Evolutionary conservation across 2,329 filamentous ascomycete genomes (phyloP), one percentile per base, ranked within the genome.

Genomic region (Esteya vermicola): DNA sequence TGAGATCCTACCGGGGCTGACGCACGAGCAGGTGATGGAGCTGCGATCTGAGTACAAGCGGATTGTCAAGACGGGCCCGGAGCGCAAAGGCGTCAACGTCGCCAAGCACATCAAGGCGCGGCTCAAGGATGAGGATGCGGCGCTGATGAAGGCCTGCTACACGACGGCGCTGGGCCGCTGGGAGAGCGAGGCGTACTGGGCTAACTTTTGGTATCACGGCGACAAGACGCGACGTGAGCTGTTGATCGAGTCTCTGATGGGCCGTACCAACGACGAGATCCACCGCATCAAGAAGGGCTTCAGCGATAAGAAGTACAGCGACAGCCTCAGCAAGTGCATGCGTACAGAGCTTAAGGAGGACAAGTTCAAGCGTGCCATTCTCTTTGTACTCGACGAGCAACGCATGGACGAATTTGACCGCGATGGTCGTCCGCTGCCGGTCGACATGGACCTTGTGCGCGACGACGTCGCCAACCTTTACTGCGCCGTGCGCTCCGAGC

Each of bases 131-230:
- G 72, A 78, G 50, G 70, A 81, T 40, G 68, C 78, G 5, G 78
- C 75, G 50, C 78, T 96, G 48, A 89, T 88, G 61, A 96, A 96
- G 61, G 82, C 83, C 7, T 86, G 81, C 53, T 95, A 96, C 57
- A 78, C 88, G 4, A 88, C 85, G 3, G 86, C 89, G 0, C 72
- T 96, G 0, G 91, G 91, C 9, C 72, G 73, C 39, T 96, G 86
- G 79, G 91, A 95, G 62, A 81, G 78, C 50, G 91, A 98, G 58
- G 85, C 85, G 0, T 94, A 94, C 67, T 98, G 91, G 88, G 86
- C 89, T 44, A 96, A 95, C 57, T 94, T 85, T 59, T 96, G 86
- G 79, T 96, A 95, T 61, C 89, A 95, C 55, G 79, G 80, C 28
- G 82, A 89, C 57, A 83, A 80, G 51, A 84, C 79, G 8, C 73